phyloP scores from a whole-genome alignment of 257 asterid species.

The Cruciata laevipes region DNA sequence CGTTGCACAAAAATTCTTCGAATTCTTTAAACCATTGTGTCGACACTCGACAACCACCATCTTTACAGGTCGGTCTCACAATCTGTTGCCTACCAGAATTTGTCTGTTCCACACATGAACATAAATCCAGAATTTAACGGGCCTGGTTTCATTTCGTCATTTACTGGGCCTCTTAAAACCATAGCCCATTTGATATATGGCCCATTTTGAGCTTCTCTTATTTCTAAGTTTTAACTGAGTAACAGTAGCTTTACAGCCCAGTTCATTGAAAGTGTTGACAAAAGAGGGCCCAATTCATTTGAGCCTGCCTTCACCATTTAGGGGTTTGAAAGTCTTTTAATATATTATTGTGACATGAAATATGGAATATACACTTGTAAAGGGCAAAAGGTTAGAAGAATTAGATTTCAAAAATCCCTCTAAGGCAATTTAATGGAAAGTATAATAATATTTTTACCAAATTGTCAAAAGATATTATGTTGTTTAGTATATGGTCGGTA shows the following conservation, averaged over 20 bases:
- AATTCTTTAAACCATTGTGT: conserved; percentile 18
- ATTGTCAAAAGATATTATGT: not conserved
- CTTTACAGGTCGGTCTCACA: not conserved
- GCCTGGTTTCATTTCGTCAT: no score
- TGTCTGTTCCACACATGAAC: not conserved
- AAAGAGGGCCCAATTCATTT: not conserved
- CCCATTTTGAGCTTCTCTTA: no score
- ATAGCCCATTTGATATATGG: no score
- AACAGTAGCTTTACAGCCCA: not conserved
- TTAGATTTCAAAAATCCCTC: not conserved
- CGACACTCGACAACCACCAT: conserved; percentile 13
- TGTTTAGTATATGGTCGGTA: no score
- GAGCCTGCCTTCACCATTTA: not conserved
- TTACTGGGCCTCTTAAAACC: no score
- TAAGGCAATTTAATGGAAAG: no score
- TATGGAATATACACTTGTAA: not conserved
- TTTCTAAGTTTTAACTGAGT: no score
- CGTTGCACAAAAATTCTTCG: not conserved
- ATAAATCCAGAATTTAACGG: no score
- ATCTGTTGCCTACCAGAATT: not conserved
- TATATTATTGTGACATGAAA: no score
- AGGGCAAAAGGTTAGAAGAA: not conserved
- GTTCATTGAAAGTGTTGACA: not conserved
- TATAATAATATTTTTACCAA: not conserved
- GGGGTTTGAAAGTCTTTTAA: not conserved